Evolutionary conservation across 1,284 basidiomycete species (phyloP).

Genomic region (Tilletia setariae): DNA sequence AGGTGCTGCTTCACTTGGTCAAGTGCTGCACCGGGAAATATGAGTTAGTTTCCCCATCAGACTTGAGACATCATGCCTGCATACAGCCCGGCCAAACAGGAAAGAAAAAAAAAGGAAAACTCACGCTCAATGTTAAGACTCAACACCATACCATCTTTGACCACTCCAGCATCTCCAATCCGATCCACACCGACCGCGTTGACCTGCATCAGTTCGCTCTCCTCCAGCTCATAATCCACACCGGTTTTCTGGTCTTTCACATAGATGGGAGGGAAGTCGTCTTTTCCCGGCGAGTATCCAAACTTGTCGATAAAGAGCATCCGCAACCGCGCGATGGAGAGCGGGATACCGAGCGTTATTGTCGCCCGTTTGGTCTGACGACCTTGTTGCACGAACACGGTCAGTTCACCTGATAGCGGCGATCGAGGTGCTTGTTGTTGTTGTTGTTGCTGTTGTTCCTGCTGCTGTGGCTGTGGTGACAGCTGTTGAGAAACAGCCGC

Average conservation of each 20-base stretch:
- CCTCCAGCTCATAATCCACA: slow-evolving; percentile 92
- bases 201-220: slow-evolving; percentile 86
- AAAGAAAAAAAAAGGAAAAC: slow-evolving; percentile 49
- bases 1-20: slow-evolving; percentile 99
- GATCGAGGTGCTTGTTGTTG: slow-evolving; percentile 15
- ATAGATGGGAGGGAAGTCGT: slow-evolving; percentile 93
- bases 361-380: slow-evolving; percentile 83
- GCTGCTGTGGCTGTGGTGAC: background rate
- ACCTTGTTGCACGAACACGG: slow-evolving; percentile 85
- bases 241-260: slow-evolving; percentile 85
- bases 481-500: background rate
- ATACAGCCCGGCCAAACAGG: too few relatives aligned
- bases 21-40: slow-evolving; percentile 65
- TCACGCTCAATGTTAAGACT: slow-evolving; percentile 93
- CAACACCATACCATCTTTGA: slow-evolving; percentile 58
- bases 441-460: background rate
- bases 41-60: too few relatives aligned
- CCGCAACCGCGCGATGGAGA: slow-evolving; percentile 70
- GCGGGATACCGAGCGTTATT: slow-evolving; percentile 57
- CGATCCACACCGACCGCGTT: slow-evolving; percentile 60
- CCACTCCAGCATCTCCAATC: background rate
- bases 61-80: too few relatives aligned
- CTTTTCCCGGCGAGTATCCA: slow-evolving; percentile 80
- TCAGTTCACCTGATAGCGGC: slow-evolving; percentile 12
- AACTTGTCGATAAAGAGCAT: slow-evolving; percentile 94